These are phyloP conservation scores for Thermothelomyces thermophilus DNA, from an alignment of 2,329 filamentous ascomycete species.

Conservation along the genomic window DNA sequence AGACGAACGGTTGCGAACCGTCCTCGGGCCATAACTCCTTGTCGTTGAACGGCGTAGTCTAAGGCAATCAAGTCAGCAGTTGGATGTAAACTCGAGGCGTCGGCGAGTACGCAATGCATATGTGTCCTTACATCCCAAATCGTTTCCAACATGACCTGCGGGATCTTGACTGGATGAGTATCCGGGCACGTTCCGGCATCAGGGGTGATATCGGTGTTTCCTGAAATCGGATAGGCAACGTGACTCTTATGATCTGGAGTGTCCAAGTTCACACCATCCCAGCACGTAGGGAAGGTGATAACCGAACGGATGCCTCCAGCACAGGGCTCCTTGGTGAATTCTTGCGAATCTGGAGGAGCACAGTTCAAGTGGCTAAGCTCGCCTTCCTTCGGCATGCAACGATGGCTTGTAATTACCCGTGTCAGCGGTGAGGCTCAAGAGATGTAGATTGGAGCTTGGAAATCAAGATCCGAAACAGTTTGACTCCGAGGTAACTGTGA, in stretches of 20 bases:
- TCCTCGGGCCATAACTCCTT: constrained; percentile 12
- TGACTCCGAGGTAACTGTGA: no score
- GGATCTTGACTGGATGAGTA: constrained; percentile 33
- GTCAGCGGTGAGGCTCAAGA: no score
- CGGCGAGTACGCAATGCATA: no score
- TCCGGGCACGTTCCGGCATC: constrained; percentile 29
- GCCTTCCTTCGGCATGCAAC: constrained; percentile 29
- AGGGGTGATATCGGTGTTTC: constrained; percentile 1
- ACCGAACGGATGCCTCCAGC: constrained; percentile 11
- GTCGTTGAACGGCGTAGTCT: constrained; percentile 12
- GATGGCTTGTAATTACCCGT: constrained; percentile 16
- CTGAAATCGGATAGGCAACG: constrained; percentile 12
- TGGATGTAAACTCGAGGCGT: no score
- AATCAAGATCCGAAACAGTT: no score
- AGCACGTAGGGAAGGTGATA: constrained; percentile 40
- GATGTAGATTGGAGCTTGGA: no score
- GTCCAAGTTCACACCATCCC: constrained; percentile 47
- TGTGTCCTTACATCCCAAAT: constrained; percentile 23
- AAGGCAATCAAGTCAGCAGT: no score
- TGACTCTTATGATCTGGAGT: constrained; percentile 36
- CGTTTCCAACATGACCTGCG: constrained; percentile 35
- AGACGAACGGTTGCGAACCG: constrained; percentile 15
- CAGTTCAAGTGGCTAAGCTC: constrained; percentile 12
- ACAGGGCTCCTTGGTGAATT: constrained; percentile 12
- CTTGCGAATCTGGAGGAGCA: constrained; percentile 34